Evolutionary conservation across 2,329 filamentous ascomycete genomes (phyloP).

Genomic region (Penicillium sp.): DNA sequence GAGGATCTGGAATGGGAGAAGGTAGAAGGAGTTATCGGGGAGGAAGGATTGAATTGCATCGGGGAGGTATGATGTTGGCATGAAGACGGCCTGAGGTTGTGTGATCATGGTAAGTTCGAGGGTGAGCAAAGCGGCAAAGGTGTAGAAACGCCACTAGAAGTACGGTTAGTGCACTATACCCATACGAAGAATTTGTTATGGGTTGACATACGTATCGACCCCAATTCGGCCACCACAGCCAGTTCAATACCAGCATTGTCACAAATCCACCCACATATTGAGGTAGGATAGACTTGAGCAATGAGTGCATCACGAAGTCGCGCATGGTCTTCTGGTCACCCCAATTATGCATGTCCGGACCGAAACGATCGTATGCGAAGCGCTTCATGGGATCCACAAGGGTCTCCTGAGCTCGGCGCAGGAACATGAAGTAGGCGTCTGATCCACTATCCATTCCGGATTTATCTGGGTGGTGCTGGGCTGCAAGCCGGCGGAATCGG

Average conservation of each 20-base stretch:
- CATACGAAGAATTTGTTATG: slow-evolving; percentile 2
- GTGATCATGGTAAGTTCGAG: slow-evolving; percentile 62
- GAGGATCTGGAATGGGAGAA: slow-evolving; percentile 82
- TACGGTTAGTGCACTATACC: slow-evolving; percentile 10
- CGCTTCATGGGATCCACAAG: slow-evolving; percentile 73
- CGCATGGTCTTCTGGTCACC: slow-evolving; percentile 56
- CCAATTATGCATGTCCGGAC: slow-evolving; percentile 69
- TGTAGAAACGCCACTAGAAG: slow-evolving; percentile 52
- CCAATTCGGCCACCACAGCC: slow-evolving; percentile 44
- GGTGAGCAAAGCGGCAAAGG: slow-evolving; percentile 55
- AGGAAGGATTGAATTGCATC: slow-evolving; percentile 28
- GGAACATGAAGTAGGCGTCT: slow-evolving; percentile 70
- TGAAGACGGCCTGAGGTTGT: slow-evolving; percentile 46
- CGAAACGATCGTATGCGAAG: slow-evolving; percentile 89
- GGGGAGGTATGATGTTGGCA: slow-evolving; percentile 36
- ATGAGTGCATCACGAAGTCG: slow-evolving; percentile 71
- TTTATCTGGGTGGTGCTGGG: slow-evolving; percentile 83
- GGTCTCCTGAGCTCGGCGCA: slow-evolving; percentile 81
- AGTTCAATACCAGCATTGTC: slow-evolving; percentile 39
- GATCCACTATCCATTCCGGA: slow-evolving; percentile 43
- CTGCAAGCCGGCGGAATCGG: slow-evolving; percentile 74
- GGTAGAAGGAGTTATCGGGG: slow-evolving; percentile 47
- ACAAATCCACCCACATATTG: slow-evolving; percentile 42
- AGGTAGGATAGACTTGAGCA: slow-evolving; percentile 45
- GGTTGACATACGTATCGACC: slow-evolving; percentile 45